Evolutionary conservation across 257 asterid genomes (phyloP).

Genomic region (Parsonsia alboflavescens): DNA sequence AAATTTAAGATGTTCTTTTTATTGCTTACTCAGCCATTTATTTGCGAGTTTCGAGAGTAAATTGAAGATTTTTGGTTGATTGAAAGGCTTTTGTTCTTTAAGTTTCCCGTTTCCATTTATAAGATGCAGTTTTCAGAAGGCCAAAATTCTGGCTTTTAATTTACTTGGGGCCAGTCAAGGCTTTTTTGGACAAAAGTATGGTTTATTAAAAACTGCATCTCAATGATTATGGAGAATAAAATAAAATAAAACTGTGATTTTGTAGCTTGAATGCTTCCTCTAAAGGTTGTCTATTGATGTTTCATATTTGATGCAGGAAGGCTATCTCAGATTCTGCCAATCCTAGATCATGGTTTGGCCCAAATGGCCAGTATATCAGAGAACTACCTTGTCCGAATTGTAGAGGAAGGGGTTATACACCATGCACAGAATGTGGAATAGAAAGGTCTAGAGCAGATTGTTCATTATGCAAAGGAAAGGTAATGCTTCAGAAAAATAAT

Average conservation of each 20-base stretch:
- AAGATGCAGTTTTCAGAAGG: neutral
- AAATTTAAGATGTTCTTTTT: neutral
- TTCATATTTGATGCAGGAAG: constrained; percentile 35
- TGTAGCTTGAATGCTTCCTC: neutral
- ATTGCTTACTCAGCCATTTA: neutral
- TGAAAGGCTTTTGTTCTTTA: neutral
- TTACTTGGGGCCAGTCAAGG: neutral
- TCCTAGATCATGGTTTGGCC: constrained; percentile 96
- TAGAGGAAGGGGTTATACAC: constrained; percentile 94
- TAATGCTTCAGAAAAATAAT: constrained; percentile 13
- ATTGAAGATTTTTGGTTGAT: constrained; percentile 2
- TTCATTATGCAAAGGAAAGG: constrained; percentile 74
- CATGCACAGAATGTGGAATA: constrained; percentile 77
- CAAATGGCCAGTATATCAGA: constrained; percentile 86
- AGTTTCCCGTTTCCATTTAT: neutral
- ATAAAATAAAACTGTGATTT: neutral
- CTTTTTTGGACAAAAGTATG: neutral
- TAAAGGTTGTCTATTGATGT: constrained; percentile 7
- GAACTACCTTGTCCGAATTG: constrained; percentile 95
- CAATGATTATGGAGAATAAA: neutral
- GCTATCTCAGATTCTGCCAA: constrained; percentile 50
- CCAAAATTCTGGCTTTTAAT: neutral
- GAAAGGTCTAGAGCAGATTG: constrained; percentile 92
- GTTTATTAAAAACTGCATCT: neutral
- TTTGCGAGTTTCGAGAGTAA: neutral